phyloP scores from a whole-genome alignment of 768 basidiomycete species.

The Cubamyces lactineus region DNA sequence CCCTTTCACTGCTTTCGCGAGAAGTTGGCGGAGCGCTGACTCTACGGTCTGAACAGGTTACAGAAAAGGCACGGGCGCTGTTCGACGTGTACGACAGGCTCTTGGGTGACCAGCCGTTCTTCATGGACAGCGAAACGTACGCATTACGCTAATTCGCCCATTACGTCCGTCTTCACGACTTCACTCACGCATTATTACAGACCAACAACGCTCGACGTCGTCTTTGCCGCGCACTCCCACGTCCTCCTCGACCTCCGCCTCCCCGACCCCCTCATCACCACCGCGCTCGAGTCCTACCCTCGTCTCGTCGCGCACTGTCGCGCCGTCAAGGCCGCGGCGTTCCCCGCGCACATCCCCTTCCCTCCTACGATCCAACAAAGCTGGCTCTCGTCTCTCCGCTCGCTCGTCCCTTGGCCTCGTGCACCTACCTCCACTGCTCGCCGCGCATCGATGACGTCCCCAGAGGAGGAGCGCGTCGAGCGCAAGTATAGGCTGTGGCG shows the following conservation, averaged over 20 bases:
- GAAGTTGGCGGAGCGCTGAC: no score
- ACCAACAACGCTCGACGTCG: constrained; percentile 62
- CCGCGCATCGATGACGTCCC: constrained; percentile 33
- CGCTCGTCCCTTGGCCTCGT: constrained; percentile 36
- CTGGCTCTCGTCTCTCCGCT: constrained; percentile 38
- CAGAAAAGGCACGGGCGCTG: constrained; percentile 57
- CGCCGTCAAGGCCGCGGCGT: constrained; percentile 45
- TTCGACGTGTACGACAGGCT: constrained; percentile 64
- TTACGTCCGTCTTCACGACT: constrained; percentile 40
- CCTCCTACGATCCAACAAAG: constrained; percentile 19
- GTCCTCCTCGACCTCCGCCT: constrained; percentile 61
- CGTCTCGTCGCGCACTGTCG: constrained; percentile 60
- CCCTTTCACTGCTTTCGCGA: background rate
- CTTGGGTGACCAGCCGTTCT: constrained; percentile 52
- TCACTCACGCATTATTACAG: constrained; percentile 39
- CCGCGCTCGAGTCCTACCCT: constrained; percentile 62
- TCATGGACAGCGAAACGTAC: constrained; percentile 35
- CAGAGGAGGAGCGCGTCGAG: constrained; percentile 39
- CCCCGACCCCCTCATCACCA: constrained; percentile 60
- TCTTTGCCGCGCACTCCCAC: constrained; percentile 70
- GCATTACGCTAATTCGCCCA: constrained; percentile 31
- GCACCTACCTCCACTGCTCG: constrained; percentile 22
- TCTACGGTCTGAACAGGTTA: constrained; percentile 42
- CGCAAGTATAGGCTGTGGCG: constrained; percentile 50
- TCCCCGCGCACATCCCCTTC: constrained; percentile 30